Evolutionary conservation across 495 filamentous ascomycete genomes (phyloP).

Genomic region (Geopyxis carbonaria): DNA sequence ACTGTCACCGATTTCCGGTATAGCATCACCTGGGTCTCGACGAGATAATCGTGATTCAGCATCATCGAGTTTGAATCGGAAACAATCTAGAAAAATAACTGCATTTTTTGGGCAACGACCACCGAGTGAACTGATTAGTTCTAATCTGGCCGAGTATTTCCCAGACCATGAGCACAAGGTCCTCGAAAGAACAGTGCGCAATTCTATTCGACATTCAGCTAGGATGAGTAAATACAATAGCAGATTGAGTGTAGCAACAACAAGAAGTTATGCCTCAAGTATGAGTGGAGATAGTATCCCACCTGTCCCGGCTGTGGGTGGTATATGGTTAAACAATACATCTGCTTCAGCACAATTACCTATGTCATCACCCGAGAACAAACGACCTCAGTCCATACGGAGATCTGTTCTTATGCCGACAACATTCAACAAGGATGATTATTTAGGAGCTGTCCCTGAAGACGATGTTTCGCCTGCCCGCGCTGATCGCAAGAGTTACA

Average conservation of each 20-base stretch:
- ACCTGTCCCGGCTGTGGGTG: conserved; percentile 89
- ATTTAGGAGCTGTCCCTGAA: conserved; percentile 78
- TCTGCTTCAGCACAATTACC: conserved; percentile 28
- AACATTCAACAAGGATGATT: conserved; percentile 19
- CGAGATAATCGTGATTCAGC: conserved; percentile 10
- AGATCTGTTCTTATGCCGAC: conserved; percentile 6
- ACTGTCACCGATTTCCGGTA: conserved; percentile 13
- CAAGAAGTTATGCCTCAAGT: conserved; percentile 78
- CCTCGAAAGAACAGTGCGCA: conserved; percentile 81
- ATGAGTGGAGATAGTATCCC: conserved; percentile 59
- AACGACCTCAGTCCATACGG: conserved; percentile 2
- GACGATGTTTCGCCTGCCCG: conserved; percentile 31
- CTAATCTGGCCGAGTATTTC: conserved; percentile 91
- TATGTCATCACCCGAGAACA: conserved; percentile 27
- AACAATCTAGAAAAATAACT: conserved; percentile 23
- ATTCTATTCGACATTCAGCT: conserved; percentile 76
- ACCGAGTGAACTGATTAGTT: conserved; percentile 91
- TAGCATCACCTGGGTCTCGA: conserved; percentile 16
- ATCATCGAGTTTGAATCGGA: conserved; percentile 10
- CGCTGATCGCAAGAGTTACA: conserved; percentile 79
- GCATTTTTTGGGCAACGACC: conserved; percentile 77
- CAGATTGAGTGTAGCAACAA: conserved; percentile 84
- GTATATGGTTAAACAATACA: conserved; percentile 68
- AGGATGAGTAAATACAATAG: conserved; percentile 81
- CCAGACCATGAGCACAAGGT: conserved; percentile 82